Percentiles rank a stretch among this genome's conserved stretches.
phyloP scores from a whole-genome alignment of 306 rosid species.

The Vicia sativa region DNA sequence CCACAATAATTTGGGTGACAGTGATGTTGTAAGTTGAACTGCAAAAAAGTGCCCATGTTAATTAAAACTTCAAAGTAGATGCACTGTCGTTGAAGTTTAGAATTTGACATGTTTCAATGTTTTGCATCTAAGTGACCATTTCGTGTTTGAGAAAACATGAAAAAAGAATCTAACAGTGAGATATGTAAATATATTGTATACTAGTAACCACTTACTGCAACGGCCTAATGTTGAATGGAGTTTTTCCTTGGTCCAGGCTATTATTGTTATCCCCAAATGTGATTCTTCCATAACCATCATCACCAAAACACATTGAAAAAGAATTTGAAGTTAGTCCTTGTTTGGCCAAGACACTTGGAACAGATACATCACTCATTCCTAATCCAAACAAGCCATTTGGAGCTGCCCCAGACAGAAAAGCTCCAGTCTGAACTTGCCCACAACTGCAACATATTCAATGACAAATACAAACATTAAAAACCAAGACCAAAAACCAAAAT shows the following conservation, averaged over 20 bases:
- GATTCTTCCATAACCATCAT: conserved; percentile 69
- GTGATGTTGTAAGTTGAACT: conserved; percentile 77
- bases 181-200: background rate
- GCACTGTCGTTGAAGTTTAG: too few species aligned
- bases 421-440: conserved; percentile 80
- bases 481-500: background rate
- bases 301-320: conserved; percentile 91
- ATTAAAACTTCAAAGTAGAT: conserved; percentile 25
- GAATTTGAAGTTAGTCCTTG: conserved; percentile 65
- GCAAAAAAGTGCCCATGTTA: conserved; percentile 38
- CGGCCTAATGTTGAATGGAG: conserved; percentile 59
- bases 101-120: too few species aligned
- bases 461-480: conserved; percentile 4
- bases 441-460: conserved; percentile 64
- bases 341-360: conserved; percentile 81
- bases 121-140: background rate
- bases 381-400: conserved; percentile 91
- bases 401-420: conserved; percentile 68
- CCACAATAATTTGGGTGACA: conserved; percentile 64
- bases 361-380: conserved; percentile 66
- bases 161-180: conserved; percentile 11
- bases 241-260: conserved; percentile 61
- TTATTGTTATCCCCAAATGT: conserved; percentile 76
- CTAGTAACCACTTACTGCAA: conserved; percentile 51
- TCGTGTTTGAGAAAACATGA: conserved; percentile 20